Conservation (phyloP, 805 yeast species). For the Yarrowia alimentaria region DNA sequence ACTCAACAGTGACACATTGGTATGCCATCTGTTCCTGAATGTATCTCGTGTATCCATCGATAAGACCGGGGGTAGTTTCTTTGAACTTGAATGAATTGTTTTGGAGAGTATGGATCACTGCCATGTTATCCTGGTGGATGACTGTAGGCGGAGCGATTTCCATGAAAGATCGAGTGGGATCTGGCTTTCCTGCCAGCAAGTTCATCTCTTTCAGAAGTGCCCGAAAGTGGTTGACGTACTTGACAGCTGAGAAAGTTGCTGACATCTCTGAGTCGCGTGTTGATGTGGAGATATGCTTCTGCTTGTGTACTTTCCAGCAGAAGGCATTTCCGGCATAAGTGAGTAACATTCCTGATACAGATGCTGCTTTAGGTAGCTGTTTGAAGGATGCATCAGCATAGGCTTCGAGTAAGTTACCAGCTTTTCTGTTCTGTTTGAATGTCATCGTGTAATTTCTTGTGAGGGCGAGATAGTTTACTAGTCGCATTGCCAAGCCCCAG, state of each 20-base stretch:
- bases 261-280: background rate
- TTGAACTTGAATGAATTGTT: background rate
- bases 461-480: background rate
- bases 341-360: background rate
- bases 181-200: background rate
- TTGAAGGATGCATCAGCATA: constrained; percentile 1
- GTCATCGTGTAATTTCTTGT: background rate
- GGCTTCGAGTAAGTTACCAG: background rate
- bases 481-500: background rate
- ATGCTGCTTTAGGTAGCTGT: background rate
- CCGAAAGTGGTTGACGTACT: background rate
- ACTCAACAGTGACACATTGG: background rate
- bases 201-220: background rate
- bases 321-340: background rate
- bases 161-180: too few relatives aligned
- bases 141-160: background rate
- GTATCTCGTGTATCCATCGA: background rate
- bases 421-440: background rate
- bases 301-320: background rate
- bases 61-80: too few relatives aligned
- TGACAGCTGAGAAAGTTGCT: background rate
- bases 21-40: background rate
- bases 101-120: background rate
- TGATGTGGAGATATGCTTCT: background rate
- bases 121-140: background rate